Evolutionary conservation across 176 grass and related monocot species (phyloP).

Genomic region (Elymus sibiricus): DNA sequence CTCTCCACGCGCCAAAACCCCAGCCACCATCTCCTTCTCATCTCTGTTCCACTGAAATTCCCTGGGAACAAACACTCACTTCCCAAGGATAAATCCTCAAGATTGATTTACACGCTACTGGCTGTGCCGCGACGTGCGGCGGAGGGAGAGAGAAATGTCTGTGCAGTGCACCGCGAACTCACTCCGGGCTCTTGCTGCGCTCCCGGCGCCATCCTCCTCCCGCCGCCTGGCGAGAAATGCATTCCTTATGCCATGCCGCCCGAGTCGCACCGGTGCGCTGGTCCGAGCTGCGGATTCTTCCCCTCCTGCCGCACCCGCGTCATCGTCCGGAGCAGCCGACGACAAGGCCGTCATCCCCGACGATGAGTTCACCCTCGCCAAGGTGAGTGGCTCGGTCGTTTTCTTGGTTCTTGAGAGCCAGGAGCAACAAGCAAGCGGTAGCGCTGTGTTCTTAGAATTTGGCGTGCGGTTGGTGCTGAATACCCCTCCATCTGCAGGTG

Average conservation of each 20-base stretch:
- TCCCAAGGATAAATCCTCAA: not conserved
- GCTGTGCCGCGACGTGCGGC: not conserved
- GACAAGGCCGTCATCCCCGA: slow-evolving; percentile 61
- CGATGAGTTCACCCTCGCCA: slow-evolving; percentile 77
- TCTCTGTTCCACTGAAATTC: slow-evolving; percentile 22
- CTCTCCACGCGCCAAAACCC: slow-evolving; percentile 38
- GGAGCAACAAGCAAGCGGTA: not conserved
- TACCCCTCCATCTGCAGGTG: slow-evolving; percentile 35
- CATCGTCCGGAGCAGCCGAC: slow-evolving; percentile 16
- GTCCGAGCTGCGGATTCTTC: slow-evolving; percentile 56
- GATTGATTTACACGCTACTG: too few species aligned
- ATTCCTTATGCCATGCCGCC: not conserved
- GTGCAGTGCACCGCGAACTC: slow-evolving; percentile 23
- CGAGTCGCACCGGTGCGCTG: slow-evolving; percentile 8
- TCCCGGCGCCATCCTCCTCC: slow-evolving; percentile 15
- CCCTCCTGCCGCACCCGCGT: slow-evolving; percentile 22
- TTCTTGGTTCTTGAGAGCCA: slow-evolving; percentile 11
- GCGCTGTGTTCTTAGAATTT: not conserved
- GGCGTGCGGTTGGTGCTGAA: not conserved
- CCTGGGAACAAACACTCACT: not conserved
- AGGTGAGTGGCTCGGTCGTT: slow-evolving; percentile 29
- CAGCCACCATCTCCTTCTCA: slow-evolving; percentile 11
- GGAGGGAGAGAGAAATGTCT: slow-evolving; percentile 26
- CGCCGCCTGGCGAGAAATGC: not conserved
- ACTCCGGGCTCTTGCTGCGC: slow-evolving; percentile 32